Conservation (phyloP, 345 rosid species). For the Syzygium oleosum region DNA sequence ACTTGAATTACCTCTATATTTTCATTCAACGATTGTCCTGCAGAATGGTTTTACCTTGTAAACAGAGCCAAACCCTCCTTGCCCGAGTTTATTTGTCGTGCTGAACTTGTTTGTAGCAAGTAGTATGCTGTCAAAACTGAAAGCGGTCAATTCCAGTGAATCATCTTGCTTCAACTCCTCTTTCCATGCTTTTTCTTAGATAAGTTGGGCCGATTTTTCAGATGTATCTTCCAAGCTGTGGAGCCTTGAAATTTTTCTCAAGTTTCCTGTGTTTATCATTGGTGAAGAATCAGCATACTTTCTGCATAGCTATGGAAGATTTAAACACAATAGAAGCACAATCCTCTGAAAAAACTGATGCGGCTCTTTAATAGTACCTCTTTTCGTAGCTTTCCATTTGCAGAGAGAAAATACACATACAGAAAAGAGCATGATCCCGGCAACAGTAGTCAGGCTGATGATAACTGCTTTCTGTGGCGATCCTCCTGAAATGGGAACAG, state of each 20-base stretch:
- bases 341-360: not conserved
- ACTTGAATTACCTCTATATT: not conserved
- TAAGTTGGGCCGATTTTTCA: not conserved
- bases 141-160: not conserved
- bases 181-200: not conserved
- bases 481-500: not conserved
- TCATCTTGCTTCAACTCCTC: not conserved
- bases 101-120: not conserved
- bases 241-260: not conserved
- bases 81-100: not conserved
- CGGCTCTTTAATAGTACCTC: not conserved
- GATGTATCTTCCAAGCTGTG: not conserved
- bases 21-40: not conserved
- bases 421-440: not conserved
- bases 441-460: not conserved
- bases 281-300: not conserved
- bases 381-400: not conserved
- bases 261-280: not conserved
- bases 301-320: not conserved
- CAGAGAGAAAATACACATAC: not conserved
- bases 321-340: not conserved
- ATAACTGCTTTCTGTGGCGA: not conserved
- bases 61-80: conserved; percentile 3
- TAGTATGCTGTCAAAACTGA: not conserved
- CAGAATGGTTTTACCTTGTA: not conserved